A percentile compares a stretch with the other conserved stretches of the same genome.
These are phyloP conservation scores for Alternaria triticina DNA, from an alignment of 2,329 filamentous ascomycete species.

Conservation along the genomic window DNA sequence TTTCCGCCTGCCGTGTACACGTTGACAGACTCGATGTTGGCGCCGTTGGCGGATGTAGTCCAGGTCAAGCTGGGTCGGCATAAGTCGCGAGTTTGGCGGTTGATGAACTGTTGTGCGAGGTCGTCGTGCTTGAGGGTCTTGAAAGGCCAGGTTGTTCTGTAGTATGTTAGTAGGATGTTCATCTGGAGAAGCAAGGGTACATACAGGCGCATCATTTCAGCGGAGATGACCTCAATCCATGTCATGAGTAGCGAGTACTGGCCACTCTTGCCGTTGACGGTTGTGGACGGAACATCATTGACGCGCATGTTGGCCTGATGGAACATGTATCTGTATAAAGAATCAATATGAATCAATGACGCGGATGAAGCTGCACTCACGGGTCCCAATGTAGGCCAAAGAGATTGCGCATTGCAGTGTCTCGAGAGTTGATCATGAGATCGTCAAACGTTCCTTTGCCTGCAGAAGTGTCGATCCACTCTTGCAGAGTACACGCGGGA, in stretches of 20 bases:
- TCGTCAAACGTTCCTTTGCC: constrained; percentile 61
- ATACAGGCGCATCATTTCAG: constrained; percentile 61
- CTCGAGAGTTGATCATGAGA: constrained; percentile 59
- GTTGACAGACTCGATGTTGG: constrained; percentile 58
- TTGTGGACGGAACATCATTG: constrained; percentile 54
- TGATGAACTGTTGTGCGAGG: constrained; percentile 58
- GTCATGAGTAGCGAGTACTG: constrained; percentile 62
- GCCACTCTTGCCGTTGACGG: constrained; percentile 56
- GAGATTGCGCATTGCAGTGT: constrained; percentile 63
- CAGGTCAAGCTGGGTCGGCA: constrained; percentile 60
- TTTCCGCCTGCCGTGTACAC: constrained; percentile 57
- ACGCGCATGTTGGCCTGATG: constrained; percentile 67
- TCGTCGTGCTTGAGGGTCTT: constrained; percentile 64
- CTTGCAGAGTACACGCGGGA: constrained; percentile 61
- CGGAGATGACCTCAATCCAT: constrained; percentile 62
- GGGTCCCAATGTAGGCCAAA: constrained; percentile 62
- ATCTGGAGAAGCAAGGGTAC: constrained; percentile 3
- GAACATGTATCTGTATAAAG: constrained; percentile 61
- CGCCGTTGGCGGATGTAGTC: constrained; percentile 51
- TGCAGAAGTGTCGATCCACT: constrained; percentile 66
- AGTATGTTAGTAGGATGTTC: constrained; percentile 4
- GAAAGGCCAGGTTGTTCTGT: constrained; percentile 57
- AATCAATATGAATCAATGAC: constrained; percentile 7
- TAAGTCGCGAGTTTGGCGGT: constrained; percentile 61
- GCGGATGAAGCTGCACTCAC: constrained; percentile 17